phyloP scores from a whole-genome alignment of 2,329 filamentous ascomycete species.

The Monilinia fructicola region DNA sequence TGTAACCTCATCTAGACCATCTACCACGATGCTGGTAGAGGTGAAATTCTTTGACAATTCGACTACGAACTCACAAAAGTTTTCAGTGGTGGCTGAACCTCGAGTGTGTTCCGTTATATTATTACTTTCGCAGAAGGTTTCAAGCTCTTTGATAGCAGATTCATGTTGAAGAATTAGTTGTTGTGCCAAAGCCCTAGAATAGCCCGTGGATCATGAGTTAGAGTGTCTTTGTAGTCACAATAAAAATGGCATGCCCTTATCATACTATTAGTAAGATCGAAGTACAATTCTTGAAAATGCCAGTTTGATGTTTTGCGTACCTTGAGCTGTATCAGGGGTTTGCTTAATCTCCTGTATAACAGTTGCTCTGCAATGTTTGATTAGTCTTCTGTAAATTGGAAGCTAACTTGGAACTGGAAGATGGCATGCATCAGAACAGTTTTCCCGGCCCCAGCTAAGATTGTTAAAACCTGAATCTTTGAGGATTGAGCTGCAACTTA shows the following conservation, averaged over 20 bases:
- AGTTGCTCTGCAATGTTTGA: conserved; percentile 10
- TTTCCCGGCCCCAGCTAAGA: conserved; percentile 30
- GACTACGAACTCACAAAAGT: conserved; percentile 19
- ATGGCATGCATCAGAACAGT: conserved; percentile 26
- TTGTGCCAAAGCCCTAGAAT: conserved; percentile 32
- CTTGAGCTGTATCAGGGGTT: not conserved
- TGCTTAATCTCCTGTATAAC: conserved; percentile 23
- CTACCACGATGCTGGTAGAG: conserved; percentile 34
- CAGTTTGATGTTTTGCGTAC: conserved; percentile 22
- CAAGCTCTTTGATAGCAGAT: conserved; percentile 28
- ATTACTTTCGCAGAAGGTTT: conserved; percentile 17
- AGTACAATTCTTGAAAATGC: not conserved
- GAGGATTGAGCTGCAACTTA: conserved; percentile 9
- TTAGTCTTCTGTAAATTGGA: not conserved
- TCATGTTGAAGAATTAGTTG: conserved; percentile 37
- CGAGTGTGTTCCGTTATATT: not conserved
- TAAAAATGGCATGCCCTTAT: conserved; percentile 12
- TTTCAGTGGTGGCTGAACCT: not conserved
- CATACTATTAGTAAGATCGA: conserved; percentile 22
- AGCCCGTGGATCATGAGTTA: conserved; percentile 11
- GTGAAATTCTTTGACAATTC: conserved; percentile 25
- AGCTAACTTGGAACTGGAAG: not conserved
- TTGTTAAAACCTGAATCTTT: not conserved
- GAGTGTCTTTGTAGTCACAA: conserved; percentile 21
- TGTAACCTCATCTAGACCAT: conserved; percentile 38